Base-by-base conservation (phyloP, 2,329 filamentous ascomycete genomes). In the Penicillium sp. region DNA sequence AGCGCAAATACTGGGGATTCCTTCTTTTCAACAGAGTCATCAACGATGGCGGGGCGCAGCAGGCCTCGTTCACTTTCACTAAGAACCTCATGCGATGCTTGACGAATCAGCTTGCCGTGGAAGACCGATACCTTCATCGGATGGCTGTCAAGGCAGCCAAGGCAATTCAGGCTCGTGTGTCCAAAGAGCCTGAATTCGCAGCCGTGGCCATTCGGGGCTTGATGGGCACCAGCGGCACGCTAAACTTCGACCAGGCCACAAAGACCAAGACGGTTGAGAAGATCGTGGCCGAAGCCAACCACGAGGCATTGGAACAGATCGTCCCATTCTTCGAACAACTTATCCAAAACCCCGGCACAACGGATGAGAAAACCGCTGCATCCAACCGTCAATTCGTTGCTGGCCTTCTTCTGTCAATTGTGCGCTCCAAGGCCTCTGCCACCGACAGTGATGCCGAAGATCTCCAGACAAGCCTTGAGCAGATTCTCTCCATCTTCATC, bases 1-100 rank as follows among this genome's bases (percentile, higher is more conserved):
- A 92, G 63, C 88, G 95, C 52, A 97, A 97, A 73, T 91, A 90
- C 66, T 91, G 91, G 72, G 94, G 94, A 0, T 93, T 97, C 74
- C 85, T 92, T 65, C 82, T 97, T 2, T 90, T 97, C 66, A 85
- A 88, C 64, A 90, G 88, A 66, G 84, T 91, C 63, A 75, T 97
- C 4, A 76, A 78, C 30, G 78, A 75, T 35, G 76, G 76, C 65
- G 68, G 83, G 71, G 59, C 71, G 58, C 59, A 78, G 69, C 53
- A 81, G 80, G 63, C 82, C 76, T 48, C 79, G 71, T 59, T 79
- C 8, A 78, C 96, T 0, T 96, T 97, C 70, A 91, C 89, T 64
- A 85, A 86, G 58, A 96, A 96, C 64, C 77, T 97, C 19, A 85
- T 95, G 74, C 82, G 85, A 45, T 93, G 87, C 66, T 76, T 96